Base-by-base conservation (phyloP, 345 rosid genomes). In the Turritis glabra region DNA sequence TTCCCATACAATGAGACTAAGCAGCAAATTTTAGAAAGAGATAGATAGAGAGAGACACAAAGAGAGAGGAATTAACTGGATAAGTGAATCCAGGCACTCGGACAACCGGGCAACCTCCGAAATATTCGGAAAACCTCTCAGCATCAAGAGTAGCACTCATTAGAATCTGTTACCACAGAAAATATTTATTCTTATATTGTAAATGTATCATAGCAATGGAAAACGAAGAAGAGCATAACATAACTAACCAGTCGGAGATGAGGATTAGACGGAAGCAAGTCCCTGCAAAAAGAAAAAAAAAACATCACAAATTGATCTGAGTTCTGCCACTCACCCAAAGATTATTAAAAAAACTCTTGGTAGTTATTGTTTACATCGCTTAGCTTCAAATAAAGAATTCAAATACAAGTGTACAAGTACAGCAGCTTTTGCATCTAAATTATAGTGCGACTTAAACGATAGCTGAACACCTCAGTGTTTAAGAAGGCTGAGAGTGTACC, bases 101-200 rank as follows among this genome's bases (percentile, higher is more conserved):
- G 68, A 95, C 87, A 69, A 95, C 72, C 15, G 97, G 97, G 83
- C 97, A 95, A 78, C 97, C 96, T 38, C 96, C 99, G 77, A 95
- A 95, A 86, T 95, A 95, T 68, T 80, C 85, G 0, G 97, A 87
- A 85, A 95, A 92, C 75, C 93, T 83, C 74, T 84, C 97, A 58
- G 96, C 88, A 79, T 95, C 96, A 27, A 95, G 85, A 29, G 99
- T 95, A 33, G 99, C 99, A 84, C 99, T 95, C 99, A 95, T 95
- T 72, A 95, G 72, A 80, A 95, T 82, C 99, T 92, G 67, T 57
- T 19, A 44, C 59, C 61, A 64, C 37, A 47, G 11, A 18, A 38
- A 50, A 2, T 18, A 6, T 14, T n/a, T 37, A 32, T 58, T 41
- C 25, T 27, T 59, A 18, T 8, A 25, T 22, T 43, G 50, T 43